Evolutionary conservation across 129 eudicot species (phyloP), one percentile per base, ranked within the genome.

Genomic region (Artemisia annua): DNA sequence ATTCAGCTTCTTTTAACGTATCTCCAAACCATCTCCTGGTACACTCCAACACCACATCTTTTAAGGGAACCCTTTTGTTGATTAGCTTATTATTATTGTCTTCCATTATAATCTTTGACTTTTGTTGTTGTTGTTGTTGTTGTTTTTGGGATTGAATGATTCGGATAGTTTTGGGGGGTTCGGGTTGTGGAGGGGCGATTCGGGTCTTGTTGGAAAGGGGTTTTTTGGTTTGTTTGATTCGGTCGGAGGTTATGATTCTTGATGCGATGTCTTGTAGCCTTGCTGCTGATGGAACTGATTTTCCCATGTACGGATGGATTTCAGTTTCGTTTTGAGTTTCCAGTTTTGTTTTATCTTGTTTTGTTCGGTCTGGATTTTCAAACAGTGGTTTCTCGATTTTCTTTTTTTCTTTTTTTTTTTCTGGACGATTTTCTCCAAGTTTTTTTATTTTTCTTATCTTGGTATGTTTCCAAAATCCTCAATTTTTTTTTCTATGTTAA

Each of bases 1-100:
- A 78, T 72, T 87, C 81, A 7, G 97, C 98, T 79, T 86, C 97
- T 78, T 84, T 86, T 6, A 78, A 77, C 54, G 82, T 46, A 4
- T 78, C 82, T 1, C 83, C 83, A 16, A 93, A 93, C 98, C 98
- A 93, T 82, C 97, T 83, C 76, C 66, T 81, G 6, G 82, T 90
- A 67, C 98, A 93, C 64, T 87, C 91, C 74, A 84, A 74, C 69
- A 93, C 98, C 4, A 78, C 82, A 72, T 77, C 80, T 71, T 89
- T 73, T 66, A 93, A 80, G 20, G 97, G 98, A 62, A 69, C 57
- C 76, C 91, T 83, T 43, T 67, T 72, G 79, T 71, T 48, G 43
- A 24, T 53, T 13, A 71, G 55, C 19, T 78, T 8, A 71, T 72
- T 30, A 63, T 77, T 77, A 71, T 71, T 54, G 2, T 64, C 60